Conservation (phyloP, 441 rosid species). For the Populus hybrid region DNA sequence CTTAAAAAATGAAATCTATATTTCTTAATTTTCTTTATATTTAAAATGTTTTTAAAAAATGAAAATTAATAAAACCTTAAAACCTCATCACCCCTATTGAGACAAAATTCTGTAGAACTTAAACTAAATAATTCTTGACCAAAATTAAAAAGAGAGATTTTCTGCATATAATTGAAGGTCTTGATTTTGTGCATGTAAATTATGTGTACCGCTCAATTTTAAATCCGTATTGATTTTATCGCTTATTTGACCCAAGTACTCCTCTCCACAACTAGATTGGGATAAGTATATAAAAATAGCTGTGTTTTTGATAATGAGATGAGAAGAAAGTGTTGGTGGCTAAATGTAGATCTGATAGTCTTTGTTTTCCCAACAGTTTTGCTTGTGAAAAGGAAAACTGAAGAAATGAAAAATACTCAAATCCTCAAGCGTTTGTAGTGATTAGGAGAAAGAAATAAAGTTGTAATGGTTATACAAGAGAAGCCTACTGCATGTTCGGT, state of each 20-base stretch:
- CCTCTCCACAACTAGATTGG: background rate
- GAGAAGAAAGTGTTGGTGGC: background rate
- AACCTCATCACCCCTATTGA: background rate
- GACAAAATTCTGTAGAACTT: background rate
- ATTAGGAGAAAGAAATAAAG: background rate
- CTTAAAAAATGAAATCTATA: background rate
- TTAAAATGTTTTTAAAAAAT: background rate
- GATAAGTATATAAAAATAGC: background rate
- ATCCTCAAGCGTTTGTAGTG: background rate
- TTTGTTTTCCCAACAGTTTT: background rate
- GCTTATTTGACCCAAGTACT: background rate
- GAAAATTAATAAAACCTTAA: background rate
- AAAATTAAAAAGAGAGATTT: background rate
- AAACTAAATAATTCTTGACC: background rate
- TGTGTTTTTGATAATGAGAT: background rate
- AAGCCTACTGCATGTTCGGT: background rate
- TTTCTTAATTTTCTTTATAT: background rate
- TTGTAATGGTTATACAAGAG: background rate
- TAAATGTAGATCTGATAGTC: background rate
- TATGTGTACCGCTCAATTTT: background rate
- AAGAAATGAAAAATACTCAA: background rate
- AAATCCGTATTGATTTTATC: background rate
- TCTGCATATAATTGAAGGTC: background rate
- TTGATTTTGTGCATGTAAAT: background rate
- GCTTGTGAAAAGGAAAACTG: background rate